Conservation (phyloP, 192 early-diverging fungal species). For the Rhizoclosmatium sp. region DNA sequence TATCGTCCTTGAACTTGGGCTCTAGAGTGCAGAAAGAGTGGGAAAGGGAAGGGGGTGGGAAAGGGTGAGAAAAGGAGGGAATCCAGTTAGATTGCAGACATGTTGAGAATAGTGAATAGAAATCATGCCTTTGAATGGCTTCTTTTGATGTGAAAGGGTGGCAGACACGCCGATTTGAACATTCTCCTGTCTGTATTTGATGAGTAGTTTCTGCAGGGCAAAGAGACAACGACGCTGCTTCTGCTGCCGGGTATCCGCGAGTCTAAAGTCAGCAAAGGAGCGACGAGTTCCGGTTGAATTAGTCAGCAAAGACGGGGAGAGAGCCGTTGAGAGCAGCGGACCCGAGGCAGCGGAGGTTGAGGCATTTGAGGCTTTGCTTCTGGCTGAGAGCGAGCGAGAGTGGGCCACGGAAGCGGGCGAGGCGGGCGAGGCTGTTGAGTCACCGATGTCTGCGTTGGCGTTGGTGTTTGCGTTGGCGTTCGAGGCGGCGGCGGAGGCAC, state of each 20-base stretch:
- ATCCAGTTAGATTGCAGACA: not conserved
- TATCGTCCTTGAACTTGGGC: slow-evolving; percentile 50
- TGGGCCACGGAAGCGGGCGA: not conserved
- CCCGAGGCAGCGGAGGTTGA: not conserved
- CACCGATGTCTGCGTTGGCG: not conserved
- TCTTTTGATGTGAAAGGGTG: not conserved
- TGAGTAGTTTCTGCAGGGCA: slow-evolving; percentile 46
- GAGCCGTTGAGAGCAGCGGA: not conserved
- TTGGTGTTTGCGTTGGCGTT: too few relatives aligned
- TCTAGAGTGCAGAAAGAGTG: slow-evolving; percentile 1
- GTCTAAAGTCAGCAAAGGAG: slow-evolving; percentile 53
- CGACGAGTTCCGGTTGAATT: not conserved
- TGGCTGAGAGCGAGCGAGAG: not conserved
- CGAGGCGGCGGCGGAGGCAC: too few relatives aligned
- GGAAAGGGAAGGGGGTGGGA: too few relatives aligned
- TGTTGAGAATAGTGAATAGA: too few relatives aligned
- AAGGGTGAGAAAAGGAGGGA: not conserved
- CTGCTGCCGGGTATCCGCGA: slow-evolving; percentile 43
- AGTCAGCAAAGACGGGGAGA: not conserved
- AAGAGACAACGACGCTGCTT: slow-evolving; percentile 46
- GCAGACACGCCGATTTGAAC: slow-evolving; percentile 17
- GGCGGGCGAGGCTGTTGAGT: not conserved
- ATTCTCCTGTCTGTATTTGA: slow-evolving; percentile 16
- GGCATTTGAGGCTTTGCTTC: not conserved
- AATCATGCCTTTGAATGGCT: slow-evolving; percentile 27